phyloP scores from a whole-genome alignment of 305 asterid genomes.

The Solanum aculeatissimum region DNA sequence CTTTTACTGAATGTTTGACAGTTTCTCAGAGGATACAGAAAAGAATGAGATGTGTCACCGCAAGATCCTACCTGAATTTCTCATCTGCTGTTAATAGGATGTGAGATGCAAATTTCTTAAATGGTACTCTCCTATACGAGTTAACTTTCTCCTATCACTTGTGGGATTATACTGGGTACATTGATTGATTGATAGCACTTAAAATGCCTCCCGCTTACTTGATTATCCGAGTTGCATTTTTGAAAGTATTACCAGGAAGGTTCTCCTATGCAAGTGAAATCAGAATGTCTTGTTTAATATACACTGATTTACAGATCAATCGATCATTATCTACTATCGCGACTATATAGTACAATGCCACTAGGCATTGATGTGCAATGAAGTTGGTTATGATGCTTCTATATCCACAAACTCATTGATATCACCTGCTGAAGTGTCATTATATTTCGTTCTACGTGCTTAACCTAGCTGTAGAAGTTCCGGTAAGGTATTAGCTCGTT shows the following conservation, averaged over 20 bases:
- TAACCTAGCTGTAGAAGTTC: neutral
- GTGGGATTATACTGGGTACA: too few relatives aligned
- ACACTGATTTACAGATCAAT: neutral
- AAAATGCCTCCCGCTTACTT: neutral
- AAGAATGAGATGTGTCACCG: neutral
- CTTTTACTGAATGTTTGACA: neutral
- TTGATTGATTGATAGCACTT: neutral
- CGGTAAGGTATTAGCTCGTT: neutral
- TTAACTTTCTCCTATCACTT: neutral
- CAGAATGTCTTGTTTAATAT: neutral
- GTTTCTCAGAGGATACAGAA: neutral
- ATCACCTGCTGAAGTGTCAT: neutral
- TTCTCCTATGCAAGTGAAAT: neutral
- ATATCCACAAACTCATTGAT: neutral
- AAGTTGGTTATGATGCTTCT: neutral
- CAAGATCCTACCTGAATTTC: neutral
- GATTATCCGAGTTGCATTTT: neutral
- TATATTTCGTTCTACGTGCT: neutral
- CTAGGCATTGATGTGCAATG: neutral
- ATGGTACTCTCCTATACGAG: neutral
- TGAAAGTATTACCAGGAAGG: neutral
- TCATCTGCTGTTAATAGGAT: neutral
- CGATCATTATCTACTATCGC: neutral
- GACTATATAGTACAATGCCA: neutral
- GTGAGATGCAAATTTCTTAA: neutral